Evolutionary conservation across 768 basidiomycete genomes (phyloP).

Genomic region (Grammothele lineata): DNA sequence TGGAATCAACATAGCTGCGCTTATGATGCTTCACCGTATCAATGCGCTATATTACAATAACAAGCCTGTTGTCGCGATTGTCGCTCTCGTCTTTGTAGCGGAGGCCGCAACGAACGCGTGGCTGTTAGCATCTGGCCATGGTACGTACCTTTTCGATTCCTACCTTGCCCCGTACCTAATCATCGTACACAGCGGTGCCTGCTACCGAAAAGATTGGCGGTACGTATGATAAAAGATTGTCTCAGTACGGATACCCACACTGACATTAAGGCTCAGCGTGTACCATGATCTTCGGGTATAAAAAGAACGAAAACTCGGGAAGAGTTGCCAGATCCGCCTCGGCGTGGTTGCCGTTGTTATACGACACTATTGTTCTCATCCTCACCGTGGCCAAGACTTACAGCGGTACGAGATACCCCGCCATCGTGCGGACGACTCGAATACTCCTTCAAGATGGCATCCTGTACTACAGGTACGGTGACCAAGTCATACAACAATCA

Average conservation of each 20-base stretch:
- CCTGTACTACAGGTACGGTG: slow-evolving; percentile 36
- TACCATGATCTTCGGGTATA: slow-evolving; percentile 38
- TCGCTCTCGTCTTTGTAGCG: slow-evolving; percentile 32
- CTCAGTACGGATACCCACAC: neutral
- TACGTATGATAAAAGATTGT: neutral
- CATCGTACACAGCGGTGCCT: neutral
- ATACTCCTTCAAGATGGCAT: slow-evolving; percentile 30
- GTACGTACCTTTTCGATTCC: slow-evolving; percentile 41
- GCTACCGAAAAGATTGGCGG: no score
- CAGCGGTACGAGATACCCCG: slow-evolving; percentile 17
- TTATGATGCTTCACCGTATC: slow-evolving; percentile 57
- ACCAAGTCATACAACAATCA: neutral
- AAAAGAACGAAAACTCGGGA: neutral
- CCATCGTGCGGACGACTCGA: slow-evolving; percentile 18
- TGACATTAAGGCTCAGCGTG: slow-evolving; percentile 30
- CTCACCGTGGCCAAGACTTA: slow-evolving; percentile 32
- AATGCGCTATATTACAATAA: slow-evolving; percentile 27
- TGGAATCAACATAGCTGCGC: slow-evolving; percentile 45
- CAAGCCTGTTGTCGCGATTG: slow-evolving; percentile 26
- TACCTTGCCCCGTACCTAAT: no score
- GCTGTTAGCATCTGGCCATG: slow-evolving; percentile 46
- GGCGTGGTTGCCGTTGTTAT: slow-evolving; percentile 38
- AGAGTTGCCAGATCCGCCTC: slow-evolving; percentile 29
- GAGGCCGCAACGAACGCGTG: slow-evolving; percentile 49
- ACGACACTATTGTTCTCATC: slow-evolving; percentile 33